These are phyloP conservation scores for Termitomyces sp. DNA, from an alignment of 768 basidiomycete genomes.

Conservation along the genomic window DNA sequence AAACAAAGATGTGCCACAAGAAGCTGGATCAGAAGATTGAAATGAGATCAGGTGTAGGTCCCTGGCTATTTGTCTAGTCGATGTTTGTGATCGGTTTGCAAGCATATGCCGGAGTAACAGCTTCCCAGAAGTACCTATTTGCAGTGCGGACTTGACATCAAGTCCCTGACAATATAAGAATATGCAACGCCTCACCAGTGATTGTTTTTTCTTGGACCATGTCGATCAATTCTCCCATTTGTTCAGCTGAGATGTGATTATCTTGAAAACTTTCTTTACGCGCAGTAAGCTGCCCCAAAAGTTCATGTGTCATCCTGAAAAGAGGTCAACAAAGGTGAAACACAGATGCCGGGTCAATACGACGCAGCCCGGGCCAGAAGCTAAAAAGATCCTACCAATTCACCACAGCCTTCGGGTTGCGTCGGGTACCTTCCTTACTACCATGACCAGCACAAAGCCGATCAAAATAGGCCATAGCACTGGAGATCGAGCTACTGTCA, in stretches of 20 bases:
- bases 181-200: constrained; percentile 46
- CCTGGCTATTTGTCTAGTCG: constrained; percentile 36
- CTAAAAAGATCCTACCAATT: constrained; percentile 63
- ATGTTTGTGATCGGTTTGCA: constrained; percentile 30
- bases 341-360: background rate
- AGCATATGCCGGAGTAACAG: constrained; percentile 70
- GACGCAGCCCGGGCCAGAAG: background rate
- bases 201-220: constrained; percentile 60
- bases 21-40: constrained; percentile 11
- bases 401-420: constrained; percentile 65
- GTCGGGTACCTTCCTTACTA: constrained; percentile 14
- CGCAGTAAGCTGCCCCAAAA: constrained; percentile 70
- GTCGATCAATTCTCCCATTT: constrained; percentile 76
- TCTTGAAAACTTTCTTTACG: constrained; percentile 47
- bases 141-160: constrained; percentile 5
- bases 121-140: constrained; percentile 72
- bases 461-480: constrained; percentile 81
- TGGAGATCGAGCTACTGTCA: constrained; percentile 20
- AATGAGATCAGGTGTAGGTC: constrained; percentile 43
- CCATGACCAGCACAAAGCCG: constrained; percentile 37
- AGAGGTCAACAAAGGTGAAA: constrained; percentile 3
- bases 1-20: constrained; percentile 2
- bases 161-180: background rate
- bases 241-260: constrained; percentile 52
- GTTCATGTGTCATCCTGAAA: constrained; percentile 81